These are phyloP conservation scores for Komagataella pseudopastoris DNA, from an alignment of 805 yeast genomes.

Conservation along the genomic window DNA sequence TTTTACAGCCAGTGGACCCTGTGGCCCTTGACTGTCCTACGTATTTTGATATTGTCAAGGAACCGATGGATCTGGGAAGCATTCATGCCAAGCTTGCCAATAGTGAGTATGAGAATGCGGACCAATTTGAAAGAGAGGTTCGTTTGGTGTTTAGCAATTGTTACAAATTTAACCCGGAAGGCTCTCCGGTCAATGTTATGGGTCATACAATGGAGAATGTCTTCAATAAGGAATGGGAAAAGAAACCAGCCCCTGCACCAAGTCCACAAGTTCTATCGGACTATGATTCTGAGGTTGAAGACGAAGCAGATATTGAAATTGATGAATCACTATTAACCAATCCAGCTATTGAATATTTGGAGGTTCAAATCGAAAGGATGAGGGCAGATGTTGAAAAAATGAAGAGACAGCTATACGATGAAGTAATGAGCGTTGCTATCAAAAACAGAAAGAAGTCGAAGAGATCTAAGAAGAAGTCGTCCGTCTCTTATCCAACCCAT, in stretches of 20 bases:
- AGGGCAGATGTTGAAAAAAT: slow-evolving; percentile 70
- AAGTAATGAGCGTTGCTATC: slow-evolving; percentile 48
- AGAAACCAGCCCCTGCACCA: slow-evolving; percentile 59
- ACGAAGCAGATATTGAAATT: slow-evolving; percentile 42
- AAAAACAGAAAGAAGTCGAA: slow-evolving; percentile 28
- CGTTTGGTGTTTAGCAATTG: slow-evolving; percentile 80
- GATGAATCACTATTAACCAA: slow-evolving; percentile 55
- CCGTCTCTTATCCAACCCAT: slow-evolving; percentile 16
- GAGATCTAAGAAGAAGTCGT: slow-evolving; percentile 13
- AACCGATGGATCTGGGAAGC: slow-evolving; percentile 93
- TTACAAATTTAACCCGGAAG: slow-evolving; percentile 87
- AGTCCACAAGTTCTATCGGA: slow-evolving; percentile 36
- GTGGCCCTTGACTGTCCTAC: slow-evolving; percentile 88
- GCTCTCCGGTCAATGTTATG: slow-evolving; percentile 93
- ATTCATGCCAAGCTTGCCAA: slow-evolving; percentile 68
- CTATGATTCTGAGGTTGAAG: slow-evolving; percentile 31
- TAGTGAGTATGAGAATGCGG: slow-evolving; percentile 81
- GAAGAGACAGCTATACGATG: slow-evolving; percentile 65
- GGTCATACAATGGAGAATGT: slow-evolving; percentile 83
- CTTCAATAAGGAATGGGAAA: slow-evolving; percentile 81
- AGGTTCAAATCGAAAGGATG: slow-evolving; percentile 78
- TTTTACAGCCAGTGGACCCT: slow-evolving; percentile 88
- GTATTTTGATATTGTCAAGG: slow-evolving; percentile 72
- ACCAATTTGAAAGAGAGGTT: slow-evolving; percentile 75
- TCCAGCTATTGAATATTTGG: slow-evolving; percentile 83